Conservation (phyloP, 2,329 filamentous ascomycete species). For the Colletotrichum sp. region DNA sequence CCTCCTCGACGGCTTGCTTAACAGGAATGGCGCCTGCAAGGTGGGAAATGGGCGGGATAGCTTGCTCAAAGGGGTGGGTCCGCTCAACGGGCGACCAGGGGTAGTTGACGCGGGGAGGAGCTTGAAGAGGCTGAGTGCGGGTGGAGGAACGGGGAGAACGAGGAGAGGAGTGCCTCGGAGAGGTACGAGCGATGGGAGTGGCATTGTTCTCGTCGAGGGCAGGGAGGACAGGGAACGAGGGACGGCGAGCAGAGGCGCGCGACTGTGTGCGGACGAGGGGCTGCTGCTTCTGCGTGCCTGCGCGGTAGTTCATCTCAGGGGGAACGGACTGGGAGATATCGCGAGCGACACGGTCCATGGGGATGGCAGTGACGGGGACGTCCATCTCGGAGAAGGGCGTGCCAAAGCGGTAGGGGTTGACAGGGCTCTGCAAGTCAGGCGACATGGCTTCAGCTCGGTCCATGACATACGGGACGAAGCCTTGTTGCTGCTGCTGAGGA, state of each 20-base stretch:
- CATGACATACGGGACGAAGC: slow-evolving; percentile 58
- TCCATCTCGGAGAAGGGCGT: slow-evolving; percentile 93
- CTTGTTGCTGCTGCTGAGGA: slow-evolving; percentile 21
- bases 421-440: slow-evolving; percentile 62
- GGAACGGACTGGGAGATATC: slow-evolving; percentile 90
- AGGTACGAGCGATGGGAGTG: slow-evolving; percentile 40
- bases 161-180: slow-evolving; percentile 40
- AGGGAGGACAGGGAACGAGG: slow-evolving; percentile 72
- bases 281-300: slow-evolving; percentile 36
- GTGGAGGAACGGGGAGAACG: slow-evolving; percentile 32
- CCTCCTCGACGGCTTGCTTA: slow-evolving; percentile 29
- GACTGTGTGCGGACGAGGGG: slow-evolving; percentile 53
- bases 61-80: slow-evolving; percentile 47
- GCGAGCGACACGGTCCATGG: slow-evolving; percentile 74
- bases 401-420: slow-evolving; percentile 75
- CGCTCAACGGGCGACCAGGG: slow-evolving; percentile 60
- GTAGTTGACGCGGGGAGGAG: slow-evolving; percentile 60
- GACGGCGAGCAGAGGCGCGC: slow-evolving; percentile 64
- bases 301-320: slow-evolving; percentile 86
- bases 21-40: slow-evolving; percentile 23
- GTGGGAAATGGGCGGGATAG: slow-evolving; percentile 39
- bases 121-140: slow-evolving; percentile 44
- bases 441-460: slow-evolving; percentile 55
- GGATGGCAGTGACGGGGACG: slow-evolving; percentile 78
- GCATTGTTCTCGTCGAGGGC: slow-evolving; percentile 70